Evolutionary conservation across 1,284 basidiomycete species (phyloP).

Genomic region (Hypsizygus ulmarius): DNA sequence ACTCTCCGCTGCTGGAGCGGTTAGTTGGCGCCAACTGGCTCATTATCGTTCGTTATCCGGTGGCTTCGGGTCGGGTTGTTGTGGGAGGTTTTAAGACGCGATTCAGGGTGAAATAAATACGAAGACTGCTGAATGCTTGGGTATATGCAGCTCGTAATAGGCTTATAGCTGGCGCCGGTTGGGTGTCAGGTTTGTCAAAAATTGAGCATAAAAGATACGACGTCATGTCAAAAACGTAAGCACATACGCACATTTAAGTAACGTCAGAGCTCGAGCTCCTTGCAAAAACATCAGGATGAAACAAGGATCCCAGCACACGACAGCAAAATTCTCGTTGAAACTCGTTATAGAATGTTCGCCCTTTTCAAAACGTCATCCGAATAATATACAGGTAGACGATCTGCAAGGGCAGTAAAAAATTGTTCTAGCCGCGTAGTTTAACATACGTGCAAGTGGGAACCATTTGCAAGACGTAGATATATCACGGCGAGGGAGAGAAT

Average conservation of each 20-base stretch:
- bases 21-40: slow-evolving; percentile 1
- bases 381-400: slow-evolving; percentile 47
- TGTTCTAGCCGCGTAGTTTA: slow-evolving; percentile 67
- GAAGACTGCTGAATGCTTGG: not conserved
- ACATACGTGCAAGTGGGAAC: slow-evolving; percentile 48
- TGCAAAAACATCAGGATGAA: not conserved
- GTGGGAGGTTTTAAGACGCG: too few species aligned
- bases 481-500: slow-evolving; percentile 38
- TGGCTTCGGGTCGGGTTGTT: not conserved
- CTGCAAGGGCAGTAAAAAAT: slow-evolving; percentile 43
- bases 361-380: slow-evolving; percentile 59
- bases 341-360: slow-evolving; percentile 35
- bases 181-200: not conserved
- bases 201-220: not conserved
- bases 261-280: too few species aligned
- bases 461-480: slow-evolving; percentile 59
- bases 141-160: too few species aligned
- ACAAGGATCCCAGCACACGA: too few species aligned
- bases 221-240: not conserved
- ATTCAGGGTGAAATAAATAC: not conserved
- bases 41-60: not conserved
- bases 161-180: too few species aligned
- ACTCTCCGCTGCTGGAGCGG: slow-evolving; percentile 42
- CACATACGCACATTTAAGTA: not conserved
- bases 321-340: too few species aligned